Evolutionary conservation across 164 flowering plant genomes (phyloP).

Genomic region (Chimonanthus praecox): DNA sequence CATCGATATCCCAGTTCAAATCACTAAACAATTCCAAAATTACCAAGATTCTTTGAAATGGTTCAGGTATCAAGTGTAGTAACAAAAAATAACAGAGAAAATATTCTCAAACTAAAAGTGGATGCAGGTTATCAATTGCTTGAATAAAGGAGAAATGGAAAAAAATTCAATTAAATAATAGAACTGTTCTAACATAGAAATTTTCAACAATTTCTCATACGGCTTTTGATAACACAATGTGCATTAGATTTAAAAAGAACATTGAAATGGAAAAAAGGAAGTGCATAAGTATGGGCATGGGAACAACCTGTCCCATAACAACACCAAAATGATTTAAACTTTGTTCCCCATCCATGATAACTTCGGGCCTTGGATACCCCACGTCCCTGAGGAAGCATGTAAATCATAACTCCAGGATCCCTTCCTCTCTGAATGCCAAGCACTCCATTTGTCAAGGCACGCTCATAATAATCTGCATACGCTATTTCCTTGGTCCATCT

Average conservation of each 20-base stretch:
- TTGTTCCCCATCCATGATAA: constrained; percentile 85
- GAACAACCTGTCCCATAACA: constrained; percentile 91
- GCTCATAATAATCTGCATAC: constrained; percentile 94
- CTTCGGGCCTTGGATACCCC: constrained; percentile 67
- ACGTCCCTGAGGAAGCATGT: constrained; percentile 81
- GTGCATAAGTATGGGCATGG: constrained; percentile 17
- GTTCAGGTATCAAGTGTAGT: background rate
- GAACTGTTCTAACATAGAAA: too few relatives aligned
- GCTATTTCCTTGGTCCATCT: constrained; percentile 85
- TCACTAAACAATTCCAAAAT: background rate
- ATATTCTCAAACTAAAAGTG: too few relatives aligned
- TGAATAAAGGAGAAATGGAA: too few relatives aligned
- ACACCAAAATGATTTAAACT: constrained; percentile 75
- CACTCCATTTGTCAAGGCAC: constrained; percentile 83
- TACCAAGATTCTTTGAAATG: background rate
- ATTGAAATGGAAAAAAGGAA: background rate
- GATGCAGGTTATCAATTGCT: too few relatives aligned
- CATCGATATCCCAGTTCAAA: background rate
- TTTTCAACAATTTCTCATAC: too few relatives aligned
- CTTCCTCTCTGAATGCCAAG: constrained; percentile 80
- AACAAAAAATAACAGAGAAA: background rate
- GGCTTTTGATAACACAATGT: too few relatives aligned
- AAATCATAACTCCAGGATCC: constrained; percentile 86
- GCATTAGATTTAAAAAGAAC: background rate
- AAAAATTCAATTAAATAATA: too few relatives aligned